These are phyloP conservation scores for Davidsoniella australis DNA, from an alignment of 2,329 filamentous ascomycete species.

Conservation along the genomic window DNA sequence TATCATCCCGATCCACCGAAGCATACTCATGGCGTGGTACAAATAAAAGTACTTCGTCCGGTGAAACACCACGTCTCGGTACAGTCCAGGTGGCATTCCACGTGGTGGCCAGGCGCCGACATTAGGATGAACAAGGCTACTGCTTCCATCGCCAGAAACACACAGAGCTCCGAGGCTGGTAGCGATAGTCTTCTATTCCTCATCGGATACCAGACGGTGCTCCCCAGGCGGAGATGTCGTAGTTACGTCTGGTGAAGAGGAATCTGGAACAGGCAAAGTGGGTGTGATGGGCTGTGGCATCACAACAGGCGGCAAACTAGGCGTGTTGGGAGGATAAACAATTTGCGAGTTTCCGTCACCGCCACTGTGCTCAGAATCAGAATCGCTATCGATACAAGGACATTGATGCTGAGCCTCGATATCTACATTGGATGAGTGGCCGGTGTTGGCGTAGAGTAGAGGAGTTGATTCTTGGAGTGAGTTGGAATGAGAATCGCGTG, in stretches of 20 bases:
- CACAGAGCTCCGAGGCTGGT: slow-evolving; percentile 9
- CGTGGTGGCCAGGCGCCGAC: slow-evolving; percentile 28
- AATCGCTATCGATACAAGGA: too few relatives aligned
- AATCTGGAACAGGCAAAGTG: neutral
- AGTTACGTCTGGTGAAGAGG: neutral
- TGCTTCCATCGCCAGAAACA: slow-evolving; percentile 19
- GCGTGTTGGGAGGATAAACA: neutral
- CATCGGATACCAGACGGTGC: slow-evolving; percentile 8
- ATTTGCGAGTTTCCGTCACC: too few relatives aligned
- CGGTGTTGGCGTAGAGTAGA: too few relatives aligned
- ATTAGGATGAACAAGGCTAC: slow-evolving; percentile 25
- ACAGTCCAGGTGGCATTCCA: slow-evolving; percentile 31
- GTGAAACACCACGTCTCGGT: slow-evolving; percentile 28
- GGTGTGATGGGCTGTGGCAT: too few relatives aligned
- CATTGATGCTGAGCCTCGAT: too few relatives aligned
- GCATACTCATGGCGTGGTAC: slow-evolving; percentile 26
- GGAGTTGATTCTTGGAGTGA: too few relatives aligned
- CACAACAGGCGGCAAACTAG: neutral
- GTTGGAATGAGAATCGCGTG: too few relatives aligned
- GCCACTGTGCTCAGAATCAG: too few relatives aligned
- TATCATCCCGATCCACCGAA: slow-evolving; percentile 31
- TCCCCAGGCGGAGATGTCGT: neutral
- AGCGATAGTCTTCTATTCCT: slow-evolving; percentile 10
- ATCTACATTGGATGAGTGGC: too few relatives aligned
- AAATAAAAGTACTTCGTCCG: slow-evolving; percentile 28